phyloP scores from a whole-genome alignment of 306 rosid species.

The Fagus sylvatica region DNA sequence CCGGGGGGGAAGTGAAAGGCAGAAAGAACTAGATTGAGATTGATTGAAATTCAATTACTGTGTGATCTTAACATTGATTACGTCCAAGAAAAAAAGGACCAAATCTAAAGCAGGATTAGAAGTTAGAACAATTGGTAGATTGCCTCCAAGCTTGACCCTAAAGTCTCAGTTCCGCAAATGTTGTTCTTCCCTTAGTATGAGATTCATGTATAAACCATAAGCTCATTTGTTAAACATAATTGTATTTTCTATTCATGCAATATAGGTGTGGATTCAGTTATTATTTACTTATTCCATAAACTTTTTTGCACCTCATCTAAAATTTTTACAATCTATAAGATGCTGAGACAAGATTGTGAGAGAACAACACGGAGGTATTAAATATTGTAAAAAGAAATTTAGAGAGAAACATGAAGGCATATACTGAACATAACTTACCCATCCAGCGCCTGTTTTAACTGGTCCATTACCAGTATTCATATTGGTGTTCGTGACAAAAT shows the following conservation, averaged over 20 bases:
- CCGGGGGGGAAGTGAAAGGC: neutral
- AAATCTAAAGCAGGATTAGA: neutral
- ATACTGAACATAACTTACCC: conserved; percentile 60
- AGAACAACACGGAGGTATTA: neutral
- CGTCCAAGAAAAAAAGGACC: no score
- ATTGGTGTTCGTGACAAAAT: conserved; percentile 58
- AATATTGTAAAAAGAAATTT: neutral
- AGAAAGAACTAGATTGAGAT: neutral
- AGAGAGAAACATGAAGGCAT: neutral
- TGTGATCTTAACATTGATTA: no score
- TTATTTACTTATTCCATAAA: neutral
- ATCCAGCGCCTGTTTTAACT: conserved; percentile 68
- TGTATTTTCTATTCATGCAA: neutral
- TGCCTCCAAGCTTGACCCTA: neutral
- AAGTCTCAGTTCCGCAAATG: neutral
- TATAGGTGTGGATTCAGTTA: neutral
- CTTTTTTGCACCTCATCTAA: neutral
- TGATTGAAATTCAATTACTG: neutral
- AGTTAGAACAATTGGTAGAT: neutral
- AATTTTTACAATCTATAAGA: neutral
- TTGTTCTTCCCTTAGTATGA: neutral
- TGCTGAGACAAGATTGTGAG: neutral
- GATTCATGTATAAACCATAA: neutral
- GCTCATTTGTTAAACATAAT: neutral
- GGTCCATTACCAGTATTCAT: conserved; percentile 79